A percentile compares a stretch with the other conserved stretches of the same genome.
Evolutionary conservation across 169 alveolate genomes (phyloP).

Genomic region (Plasmodium inui): DNA sequence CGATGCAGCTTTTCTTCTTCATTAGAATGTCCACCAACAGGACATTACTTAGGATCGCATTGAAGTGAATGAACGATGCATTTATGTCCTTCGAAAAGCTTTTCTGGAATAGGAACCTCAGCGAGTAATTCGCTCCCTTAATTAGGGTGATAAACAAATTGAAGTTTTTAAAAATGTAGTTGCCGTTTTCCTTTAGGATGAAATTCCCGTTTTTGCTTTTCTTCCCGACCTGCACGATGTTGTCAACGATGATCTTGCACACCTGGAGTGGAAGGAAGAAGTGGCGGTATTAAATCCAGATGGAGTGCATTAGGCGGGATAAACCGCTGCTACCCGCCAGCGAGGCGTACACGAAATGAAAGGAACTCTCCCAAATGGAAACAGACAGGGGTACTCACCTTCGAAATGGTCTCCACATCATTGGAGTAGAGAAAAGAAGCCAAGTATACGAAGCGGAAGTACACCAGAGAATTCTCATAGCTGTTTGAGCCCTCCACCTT

Average conservation of each 20-base stretch:
- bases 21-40: constrained; percentile 52
- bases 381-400: not conserved
- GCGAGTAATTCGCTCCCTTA: constrained; percentile 55
- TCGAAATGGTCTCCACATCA: constrained; percentile 40
- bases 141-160: constrained; percentile 41
- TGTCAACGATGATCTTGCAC: constrained; percentile 42
- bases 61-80: constrained; percentile 36
- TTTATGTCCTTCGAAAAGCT: constrained; percentile 27
- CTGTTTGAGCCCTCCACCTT: constrained; percentile 28
- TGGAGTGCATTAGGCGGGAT: too few species aligned
- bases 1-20: constrained; percentile 65
- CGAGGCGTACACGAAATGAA: not conserved
- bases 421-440: constrained; percentile 52
- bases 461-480: constrained; percentile 42
- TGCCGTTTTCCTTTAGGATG: constrained; percentile 34
- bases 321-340: not conserved
- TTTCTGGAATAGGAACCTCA: constrained; percentile 47
- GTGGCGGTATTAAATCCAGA: too few species aligned
- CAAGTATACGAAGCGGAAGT: constrained; percentile 42
- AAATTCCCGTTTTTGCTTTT: constrained; percentile 60
- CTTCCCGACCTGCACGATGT: constrained; percentile 49
- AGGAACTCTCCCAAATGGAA: not conserved
- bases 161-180: constrained; percentile 55
- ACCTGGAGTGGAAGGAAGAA: constrained; percentile 13
- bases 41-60: constrained; percentile 49